Evolutionary conservation across 2,329 filamentous ascomycete genomes (phyloP).

Genomic region (Cercospora sojina): DNA sequence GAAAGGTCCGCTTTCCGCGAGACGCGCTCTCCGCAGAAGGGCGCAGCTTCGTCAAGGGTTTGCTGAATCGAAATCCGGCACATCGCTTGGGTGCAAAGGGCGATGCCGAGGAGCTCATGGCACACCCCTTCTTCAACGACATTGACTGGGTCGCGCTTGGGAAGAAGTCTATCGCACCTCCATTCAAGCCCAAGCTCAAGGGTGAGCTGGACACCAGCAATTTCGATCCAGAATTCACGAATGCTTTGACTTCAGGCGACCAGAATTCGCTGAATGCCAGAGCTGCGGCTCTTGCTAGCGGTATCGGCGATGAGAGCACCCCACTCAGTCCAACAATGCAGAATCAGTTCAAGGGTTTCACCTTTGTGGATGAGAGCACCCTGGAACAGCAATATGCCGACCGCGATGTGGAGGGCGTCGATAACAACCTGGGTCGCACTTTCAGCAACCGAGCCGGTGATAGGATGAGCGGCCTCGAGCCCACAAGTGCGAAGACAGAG

Average conservation of each 20-base stretch:
- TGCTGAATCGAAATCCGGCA: constrained; percentile 94
- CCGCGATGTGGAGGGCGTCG: constrained; percentile 42
- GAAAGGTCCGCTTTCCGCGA: constrained; percentile 93
- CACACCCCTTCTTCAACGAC: constrained; percentile 90
- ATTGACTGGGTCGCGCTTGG: constrained; percentile 86
- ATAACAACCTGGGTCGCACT: constrained; percentile 38
- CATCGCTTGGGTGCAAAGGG: constrained; percentile 87
- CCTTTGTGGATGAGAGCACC: constrained; percentile 96
- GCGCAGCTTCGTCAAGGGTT: constrained; percentile 94
- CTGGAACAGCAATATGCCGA: constrained; percentile 76
- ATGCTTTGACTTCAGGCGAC: constrained; percentile 80
- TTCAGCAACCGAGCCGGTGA: constrained; percentile 44
- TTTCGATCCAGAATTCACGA: constrained; percentile 98
- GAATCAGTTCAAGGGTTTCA: constrained; percentile 97
- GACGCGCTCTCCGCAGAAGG: constrained; percentile 94
- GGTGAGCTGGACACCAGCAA: constrained; percentile 95
- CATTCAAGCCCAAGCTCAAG: constrained; percentile 97
- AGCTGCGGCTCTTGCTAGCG: constrained; percentile 79
- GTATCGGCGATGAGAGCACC: constrained; percentile 79
- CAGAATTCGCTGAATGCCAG: constrained; percentile 86
- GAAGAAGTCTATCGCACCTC: constrained; percentile 90
- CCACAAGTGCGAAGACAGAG: constrained; percentile 37
- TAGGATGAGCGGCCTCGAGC: constrained; percentile 54
- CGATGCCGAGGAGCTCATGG: constrained; percentile 91
- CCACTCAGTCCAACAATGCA: constrained; percentile 93